phyloP scores from a whole-genome alignment of 192 early-diverging fungal genomes.

The Phycomyces nitens region DNA sequence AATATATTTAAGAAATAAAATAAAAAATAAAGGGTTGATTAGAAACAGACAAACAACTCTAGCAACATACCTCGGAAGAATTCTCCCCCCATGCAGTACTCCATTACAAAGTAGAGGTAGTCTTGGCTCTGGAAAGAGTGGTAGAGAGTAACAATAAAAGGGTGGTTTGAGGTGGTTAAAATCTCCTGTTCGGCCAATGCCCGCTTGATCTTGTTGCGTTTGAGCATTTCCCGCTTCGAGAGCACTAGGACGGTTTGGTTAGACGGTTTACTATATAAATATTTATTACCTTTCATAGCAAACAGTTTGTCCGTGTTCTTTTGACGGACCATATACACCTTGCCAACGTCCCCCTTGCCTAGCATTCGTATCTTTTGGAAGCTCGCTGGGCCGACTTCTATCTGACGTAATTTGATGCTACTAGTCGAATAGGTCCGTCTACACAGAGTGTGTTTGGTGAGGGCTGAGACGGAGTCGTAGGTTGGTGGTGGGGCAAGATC shows the following conservation, averaged over 20 bases:
- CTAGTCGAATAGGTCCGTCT: constrained; percentile 78
- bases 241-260: too few species aligned
- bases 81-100: constrained; percentile 87
- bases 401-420: constrained; percentile 75
- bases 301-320: constrained; percentile 79
- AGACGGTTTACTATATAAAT: too few species aligned
- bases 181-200: constrained; percentile 92
- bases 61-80: constrained; percentile 68
- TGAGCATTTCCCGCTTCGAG: constrained; percentile 96
- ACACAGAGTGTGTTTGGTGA: constrained; percentile 32
- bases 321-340: constrained; percentile 90
- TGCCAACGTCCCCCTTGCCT: constrained; percentile 97
- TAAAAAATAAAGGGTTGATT: background rate
- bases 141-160: constrained; percentile 85
- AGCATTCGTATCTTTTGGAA: constrained; percentile 88
- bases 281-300: constrained; percentile 87
- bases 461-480: background rate
- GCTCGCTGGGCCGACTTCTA: constrained; percentile 81
- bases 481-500: constrained; percentile 14
- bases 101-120: constrained; percentile 83
- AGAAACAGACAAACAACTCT: background rate
- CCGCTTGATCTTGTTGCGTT: constrained; percentile 96
- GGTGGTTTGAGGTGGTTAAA: constrained; percentile 78
- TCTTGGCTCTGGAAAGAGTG: constrained; percentile 87
- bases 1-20: background rate